Percentiles rank a stretch among this genome's conserved stretches.
Evolutionary conservation across 345 rosid genomes (phyloP).

Genomic region (Kandelia obovata): DNA sequence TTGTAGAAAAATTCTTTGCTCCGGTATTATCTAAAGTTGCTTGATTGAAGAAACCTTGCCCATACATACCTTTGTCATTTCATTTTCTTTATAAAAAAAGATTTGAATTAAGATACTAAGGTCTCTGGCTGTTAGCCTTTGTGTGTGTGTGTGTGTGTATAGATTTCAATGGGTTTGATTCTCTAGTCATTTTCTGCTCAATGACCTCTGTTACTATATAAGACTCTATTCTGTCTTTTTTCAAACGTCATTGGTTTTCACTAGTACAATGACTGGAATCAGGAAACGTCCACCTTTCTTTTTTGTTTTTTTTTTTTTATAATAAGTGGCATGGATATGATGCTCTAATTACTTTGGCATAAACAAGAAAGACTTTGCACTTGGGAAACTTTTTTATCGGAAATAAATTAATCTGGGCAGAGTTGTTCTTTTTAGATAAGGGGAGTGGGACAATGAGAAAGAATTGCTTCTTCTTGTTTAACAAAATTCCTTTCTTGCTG

Average conservation of each 20-base stretch:
- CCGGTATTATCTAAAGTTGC: constrained; percentile 14
- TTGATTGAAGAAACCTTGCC: constrained; percentile 33
- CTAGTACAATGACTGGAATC: constrained; percentile 36
- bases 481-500: constrained; percentile 13
- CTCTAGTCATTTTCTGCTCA: constrained; percentile 36
- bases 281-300: constrained; percentile 22
- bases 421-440: constrained; percentile 14
- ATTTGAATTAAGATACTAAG: constrained; percentile 14
- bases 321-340: constrained; percentile 7
- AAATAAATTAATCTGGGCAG: constrained; percentile 28
- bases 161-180: constrained; percentile 25
- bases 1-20: too few species aligned
- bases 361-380: constrained; percentile 38
- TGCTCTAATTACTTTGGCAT: constrained; percentile 19
- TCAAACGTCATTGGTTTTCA: too few species aligned
- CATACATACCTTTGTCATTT: constrained; percentile 25
- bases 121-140: constrained; percentile 27
- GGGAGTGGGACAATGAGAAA: constrained; percentile 8
- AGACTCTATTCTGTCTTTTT: too few species aligned
- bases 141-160: not conserved
- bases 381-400: constrained; percentile 39
- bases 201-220: constrained; percentile 13
- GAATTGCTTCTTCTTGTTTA: constrained; percentile 19
- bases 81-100: constrained; percentile 6
- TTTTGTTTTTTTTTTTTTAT: constrained; percentile 7